A percentile compares a stretch with the other conserved stretches of the same genome.
These are phyloP conservation scores for Puccinia horiana DNA, from an alignment of 1,284 basidiomycete genomes.

Conservation along the genomic window DNA sequence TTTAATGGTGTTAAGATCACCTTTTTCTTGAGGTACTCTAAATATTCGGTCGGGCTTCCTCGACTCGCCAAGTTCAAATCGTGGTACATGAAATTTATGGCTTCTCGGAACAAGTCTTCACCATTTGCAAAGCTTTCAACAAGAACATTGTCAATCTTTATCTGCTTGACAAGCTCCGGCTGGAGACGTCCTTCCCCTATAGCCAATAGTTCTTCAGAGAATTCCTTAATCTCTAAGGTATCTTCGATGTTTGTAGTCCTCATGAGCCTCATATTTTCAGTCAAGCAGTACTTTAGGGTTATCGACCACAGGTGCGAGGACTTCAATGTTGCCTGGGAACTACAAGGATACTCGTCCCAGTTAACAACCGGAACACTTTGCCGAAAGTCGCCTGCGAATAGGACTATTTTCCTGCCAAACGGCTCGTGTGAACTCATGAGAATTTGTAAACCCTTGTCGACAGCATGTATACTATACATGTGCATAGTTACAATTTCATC, in stretches of 20 bases:
- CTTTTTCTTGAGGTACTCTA: not conserved
- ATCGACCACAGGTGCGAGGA: not conserved
- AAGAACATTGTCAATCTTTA: too few relatives aligned
- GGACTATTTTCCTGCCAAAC: not conserved
- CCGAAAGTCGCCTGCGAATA: constrained; percentile 24
- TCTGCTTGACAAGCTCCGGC: too few relatives aligned
- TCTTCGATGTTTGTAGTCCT: too few relatives aligned
- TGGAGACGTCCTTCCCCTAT: not conserved
- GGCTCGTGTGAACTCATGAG: not conserved
- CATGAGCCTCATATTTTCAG: not conserved
- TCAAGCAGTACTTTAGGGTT: not conserved
- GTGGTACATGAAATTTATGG: not conserved
- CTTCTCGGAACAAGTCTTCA: not conserved
- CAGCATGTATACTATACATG: not conserved
- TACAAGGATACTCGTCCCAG: not conserved
- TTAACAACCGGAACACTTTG: constrained; percentile 6
- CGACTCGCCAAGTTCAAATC: not conserved
- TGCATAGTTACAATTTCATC: constrained; percentile 5
- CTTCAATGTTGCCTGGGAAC: not conserved
- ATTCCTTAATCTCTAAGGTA: not conserved
- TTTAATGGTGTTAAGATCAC: constrained; percentile 4
- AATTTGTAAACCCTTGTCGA: not conserved
- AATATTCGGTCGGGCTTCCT: not conserved
- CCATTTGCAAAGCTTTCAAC: not conserved
- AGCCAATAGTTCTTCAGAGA: not conserved